Conservation (phyloP, 192 early-diverging fungal genomes). For the Allomyces macrogynus region DNA sequence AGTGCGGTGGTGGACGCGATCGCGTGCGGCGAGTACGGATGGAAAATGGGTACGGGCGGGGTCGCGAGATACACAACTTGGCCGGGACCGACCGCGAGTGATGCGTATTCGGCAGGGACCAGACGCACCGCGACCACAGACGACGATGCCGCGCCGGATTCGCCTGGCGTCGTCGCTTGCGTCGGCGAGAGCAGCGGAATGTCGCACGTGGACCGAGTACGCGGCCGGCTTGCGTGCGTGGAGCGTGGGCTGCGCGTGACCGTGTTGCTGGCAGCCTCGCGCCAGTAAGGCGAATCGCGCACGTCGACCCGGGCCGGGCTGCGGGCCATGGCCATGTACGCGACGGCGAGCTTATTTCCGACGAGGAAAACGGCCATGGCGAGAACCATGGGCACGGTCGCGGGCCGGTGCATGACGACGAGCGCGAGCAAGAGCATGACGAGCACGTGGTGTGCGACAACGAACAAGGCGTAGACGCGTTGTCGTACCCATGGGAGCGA, state of each 20-base stretch:
- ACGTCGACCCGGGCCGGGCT: too few species aligned
- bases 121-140: too few species aligned
- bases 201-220: too few species aligned
- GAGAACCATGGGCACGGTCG: not conserved
- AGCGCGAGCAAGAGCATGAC: not conserved
- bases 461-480: not conserved
- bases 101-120: too few species aligned
- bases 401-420: not conserved
- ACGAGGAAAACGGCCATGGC: not conserved
- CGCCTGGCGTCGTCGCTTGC: too few species aligned
- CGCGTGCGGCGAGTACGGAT: not conserved
- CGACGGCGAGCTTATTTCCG: not conserved
- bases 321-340: too few species aligned
- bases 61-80: not conserved
- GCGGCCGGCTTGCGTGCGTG: too few species aligned
- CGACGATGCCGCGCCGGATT: too few species aligned
- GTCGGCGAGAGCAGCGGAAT: too few species aligned
- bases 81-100: not conserved
- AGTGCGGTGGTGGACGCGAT: not conserved
- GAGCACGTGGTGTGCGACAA: not conserved
- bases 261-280: too few species aligned
- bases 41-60: not conserved
- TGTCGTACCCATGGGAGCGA: not conserved
- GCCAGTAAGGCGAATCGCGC: too few species aligned
- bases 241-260: too few species aligned